Evolutionary conservation across 2,329 filamentous ascomycete genomes (phyloP).

Genomic region (Didymella pomorum): DNA sequence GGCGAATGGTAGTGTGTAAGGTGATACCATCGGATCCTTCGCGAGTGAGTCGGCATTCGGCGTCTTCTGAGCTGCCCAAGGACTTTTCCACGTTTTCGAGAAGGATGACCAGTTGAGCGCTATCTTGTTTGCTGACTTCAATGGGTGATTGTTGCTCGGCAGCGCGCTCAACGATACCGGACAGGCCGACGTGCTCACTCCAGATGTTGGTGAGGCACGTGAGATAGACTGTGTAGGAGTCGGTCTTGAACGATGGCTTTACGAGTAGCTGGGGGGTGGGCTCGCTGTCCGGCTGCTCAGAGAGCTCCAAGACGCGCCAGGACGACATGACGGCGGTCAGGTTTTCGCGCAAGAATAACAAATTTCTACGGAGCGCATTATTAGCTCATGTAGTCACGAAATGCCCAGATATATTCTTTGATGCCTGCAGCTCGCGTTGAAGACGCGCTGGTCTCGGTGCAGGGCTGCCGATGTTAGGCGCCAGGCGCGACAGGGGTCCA

Average conservation of each 20-base stretch:
- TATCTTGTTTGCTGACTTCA: slow-evolving; percentile 71
- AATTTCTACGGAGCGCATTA: neutral
- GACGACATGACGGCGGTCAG: slow-evolving; percentile 37
- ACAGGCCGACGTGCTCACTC: slow-evolving; percentile 69
- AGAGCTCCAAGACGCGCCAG: slow-evolving; percentile 46
- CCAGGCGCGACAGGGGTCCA: slow-evolving; percentile 4
- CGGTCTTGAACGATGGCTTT: slow-evolving; percentile 63
- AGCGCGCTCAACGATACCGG: slow-evolving; percentile 69
- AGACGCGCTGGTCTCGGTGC: neutral
- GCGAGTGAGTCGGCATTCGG: slow-evolving; percentile 46
- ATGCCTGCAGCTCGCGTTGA: neutral
- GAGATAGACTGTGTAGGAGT: slow-evolving; percentile 70
- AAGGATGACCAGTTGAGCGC: slow-evolving; percentile 72
- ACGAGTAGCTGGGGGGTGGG: slow-evolving; percentile 68
- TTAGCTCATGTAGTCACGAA: neutral
- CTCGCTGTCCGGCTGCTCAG: slow-evolving; percentile 31
- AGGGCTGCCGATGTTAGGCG: slow-evolving; percentile 24
- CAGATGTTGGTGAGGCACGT: slow-evolving; percentile 80
- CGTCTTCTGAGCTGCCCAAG: slow-evolving; percentile 51
- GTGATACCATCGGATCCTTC: slow-evolving; percentile 50
- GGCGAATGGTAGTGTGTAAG: slow-evolving; percentile 65
- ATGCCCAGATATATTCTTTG: neutral
- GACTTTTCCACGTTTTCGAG: slow-evolving; percentile 68
- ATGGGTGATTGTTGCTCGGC: slow-evolving; percentile 72
- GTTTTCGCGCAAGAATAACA: no score